Evolutionary conservation across 345 rosid genomes (phyloP).

Genomic region (Euphorbia tirucalli): DNA sequence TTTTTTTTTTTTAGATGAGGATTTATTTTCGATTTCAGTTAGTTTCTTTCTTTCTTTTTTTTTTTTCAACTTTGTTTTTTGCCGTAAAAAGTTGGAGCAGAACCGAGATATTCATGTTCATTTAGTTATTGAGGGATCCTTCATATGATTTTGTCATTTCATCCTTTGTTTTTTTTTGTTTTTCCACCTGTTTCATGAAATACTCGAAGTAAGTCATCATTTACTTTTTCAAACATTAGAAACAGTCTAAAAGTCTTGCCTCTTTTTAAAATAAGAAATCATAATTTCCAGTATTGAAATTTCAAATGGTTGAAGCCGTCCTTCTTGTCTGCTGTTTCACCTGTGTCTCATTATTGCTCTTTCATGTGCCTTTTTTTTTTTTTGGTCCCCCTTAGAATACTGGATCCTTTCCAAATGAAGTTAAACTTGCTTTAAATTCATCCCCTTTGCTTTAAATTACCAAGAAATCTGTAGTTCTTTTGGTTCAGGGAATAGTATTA

Average conservation of each 20-base stretch:
- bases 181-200: neutral
- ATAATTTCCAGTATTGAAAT: neutral
- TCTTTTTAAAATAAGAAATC: neutral
- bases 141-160: neutral
- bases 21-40: neutral
- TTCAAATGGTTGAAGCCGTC: neutral
- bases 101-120: neutral
- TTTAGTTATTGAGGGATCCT: neutral
- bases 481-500: no score
- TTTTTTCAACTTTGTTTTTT: neutral
- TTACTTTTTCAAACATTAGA: conserved; percentile 19
- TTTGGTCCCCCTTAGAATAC: neutral
- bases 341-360: neutral
- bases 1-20: neutral
- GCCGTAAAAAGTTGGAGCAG: neutral
- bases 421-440: no score
- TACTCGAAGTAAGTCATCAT: conserved; percentile 7
- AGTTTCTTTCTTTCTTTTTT: neutral
- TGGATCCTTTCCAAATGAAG: neutral
- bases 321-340: neutral
- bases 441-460: no score
- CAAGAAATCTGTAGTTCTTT: no score
- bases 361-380: neutral
- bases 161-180: neutral
- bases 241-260: conserved; percentile 18